A percentile compares a stretch with the other conserved stretches of the same genome.
Evolutionary conservation across 192 early-diverging fungal species (phyloP).

Genomic region (Piromyces sp.): DNA sequence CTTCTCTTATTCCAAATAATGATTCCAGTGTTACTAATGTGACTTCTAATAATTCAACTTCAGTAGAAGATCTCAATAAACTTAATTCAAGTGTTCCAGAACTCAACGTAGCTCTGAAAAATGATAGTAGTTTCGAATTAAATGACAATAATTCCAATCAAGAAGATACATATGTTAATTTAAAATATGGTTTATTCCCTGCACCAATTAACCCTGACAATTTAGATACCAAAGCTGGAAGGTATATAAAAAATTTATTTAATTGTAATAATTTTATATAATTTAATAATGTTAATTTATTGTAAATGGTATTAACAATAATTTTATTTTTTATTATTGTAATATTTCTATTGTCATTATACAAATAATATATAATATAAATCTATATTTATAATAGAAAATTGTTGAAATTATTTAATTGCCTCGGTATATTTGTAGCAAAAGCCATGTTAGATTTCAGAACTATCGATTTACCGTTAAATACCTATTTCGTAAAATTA

Average conservation of each 20-base stretch:
- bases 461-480: constrained; percentile 70
- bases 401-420: constrained; percentile 44
- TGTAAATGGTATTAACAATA: too few relatives aligned
- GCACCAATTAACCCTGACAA: not conserved
- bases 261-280: too few relatives aligned
- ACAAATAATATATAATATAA: too few relatives aligned
- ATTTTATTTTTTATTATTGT: too few relatives aligned
- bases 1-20: constrained; percentile 34
- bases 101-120: not conserved
- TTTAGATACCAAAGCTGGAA: constrained; percentile 5
- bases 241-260: too few relatives aligned
- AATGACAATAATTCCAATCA: not conserved
- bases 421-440: constrained; percentile 70
- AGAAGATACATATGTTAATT: not conserved
- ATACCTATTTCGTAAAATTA: constrained; percentile 45
- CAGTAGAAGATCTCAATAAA: not conserved
- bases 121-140: not conserved
- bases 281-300: too few relatives aligned
- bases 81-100: not conserved
- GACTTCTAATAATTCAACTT: not conserved
- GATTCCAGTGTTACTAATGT: not conserved
- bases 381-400: too few relatives aligned
- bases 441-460: constrained; percentile 74
- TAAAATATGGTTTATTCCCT: not conserved
- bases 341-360: too few relatives aligned